A percentile compares a stretch with the other conserved stretches of the same genome.
Evolutionary conservation across 2,329 filamentous ascomycete species (phyloP).

Genomic region (Fusarium zealandicum): DNA sequence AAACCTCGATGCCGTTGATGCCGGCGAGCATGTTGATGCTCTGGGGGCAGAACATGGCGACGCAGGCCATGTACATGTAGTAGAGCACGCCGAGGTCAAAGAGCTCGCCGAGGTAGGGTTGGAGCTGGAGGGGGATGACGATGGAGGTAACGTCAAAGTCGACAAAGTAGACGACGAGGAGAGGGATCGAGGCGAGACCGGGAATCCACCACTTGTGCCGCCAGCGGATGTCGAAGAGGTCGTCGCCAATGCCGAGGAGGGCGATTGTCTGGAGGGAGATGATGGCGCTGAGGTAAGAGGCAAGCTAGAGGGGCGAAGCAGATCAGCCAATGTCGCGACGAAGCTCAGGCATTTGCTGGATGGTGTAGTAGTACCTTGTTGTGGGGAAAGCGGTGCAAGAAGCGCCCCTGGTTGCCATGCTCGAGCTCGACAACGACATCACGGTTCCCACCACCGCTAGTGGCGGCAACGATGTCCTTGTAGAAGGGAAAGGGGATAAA

Average conservation of each 20-base stretch:
- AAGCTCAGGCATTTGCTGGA: background rate
- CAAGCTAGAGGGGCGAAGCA: slow-evolving; percentile 65
- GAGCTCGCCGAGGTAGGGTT: slow-evolving; percentile 83
- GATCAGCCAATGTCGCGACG: background rate
- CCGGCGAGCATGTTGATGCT: slow-evolving; percentile 99
- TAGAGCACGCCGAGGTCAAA: slow-evolving; percentile 85
- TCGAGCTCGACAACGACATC: slow-evolving; percentile 80
- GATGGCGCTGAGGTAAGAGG: slow-evolving; percentile 92
- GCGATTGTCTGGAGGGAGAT: slow-evolving; percentile 91
- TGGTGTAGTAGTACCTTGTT: slow-evolving; percentile 71
- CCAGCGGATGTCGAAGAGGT: slow-evolving; percentile 98
- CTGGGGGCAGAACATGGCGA: slow-evolving; percentile 98
- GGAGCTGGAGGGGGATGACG: slow-evolving; percentile 85
- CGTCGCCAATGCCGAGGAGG: slow-evolving; percentile 91
- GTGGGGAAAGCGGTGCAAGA: slow-evolving; percentile 91
- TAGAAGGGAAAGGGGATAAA: slow-evolving; percentile 99
- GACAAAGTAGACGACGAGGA: slow-evolving; percentile 97
- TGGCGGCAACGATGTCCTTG: slow-evolving; percentile 95
- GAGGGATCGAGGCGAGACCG: slow-evolving; percentile 88
- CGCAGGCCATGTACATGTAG: slow-evolving; percentile 95
- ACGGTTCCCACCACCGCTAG: slow-evolving; percentile 89
- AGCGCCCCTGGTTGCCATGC: slow-evolving; percentile 80
- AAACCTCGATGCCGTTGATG: slow-evolving; percentile 98
- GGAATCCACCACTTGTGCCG: slow-evolving; percentile 99
- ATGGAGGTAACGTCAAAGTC: slow-evolving; percentile 97